Conservation (phyloP, 1,284 basidiomycete genomes). For the Ustilago hordei region DNA sequence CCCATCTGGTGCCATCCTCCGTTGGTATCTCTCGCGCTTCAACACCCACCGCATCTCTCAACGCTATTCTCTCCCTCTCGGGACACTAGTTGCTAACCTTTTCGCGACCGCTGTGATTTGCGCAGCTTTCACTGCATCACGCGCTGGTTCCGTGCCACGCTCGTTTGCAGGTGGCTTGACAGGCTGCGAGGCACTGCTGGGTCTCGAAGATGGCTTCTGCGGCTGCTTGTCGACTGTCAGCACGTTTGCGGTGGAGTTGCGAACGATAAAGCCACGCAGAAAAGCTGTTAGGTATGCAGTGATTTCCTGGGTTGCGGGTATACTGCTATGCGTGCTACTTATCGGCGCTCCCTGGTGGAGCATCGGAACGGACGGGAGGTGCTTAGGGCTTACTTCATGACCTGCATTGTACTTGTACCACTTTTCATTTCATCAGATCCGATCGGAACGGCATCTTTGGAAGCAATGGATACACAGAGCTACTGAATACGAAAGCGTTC, state of each 20-base stretch:
- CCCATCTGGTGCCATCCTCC: constrained; percentile 86
- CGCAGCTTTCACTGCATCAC: constrained; percentile 50
- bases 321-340: constrained; percentile 59
- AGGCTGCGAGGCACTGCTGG: constrained; percentile 59
- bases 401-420: background rate
- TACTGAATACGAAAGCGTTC: background rate
- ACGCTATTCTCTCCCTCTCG: constrained; percentile 74
- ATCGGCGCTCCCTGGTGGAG: constrained; percentile 65
- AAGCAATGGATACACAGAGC: background rate
- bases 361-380: constrained; percentile 57
- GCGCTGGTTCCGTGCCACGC: constrained; percentile 21
- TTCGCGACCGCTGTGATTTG: constrained; percentile 72
- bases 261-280: constrained; percentile 72
- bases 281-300: constrained; percentile 58
- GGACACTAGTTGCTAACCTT: constrained; percentile 89
- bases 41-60: constrained; percentile 79
- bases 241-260: constrained; percentile 88
- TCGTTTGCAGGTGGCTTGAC: constrained; percentile 26
- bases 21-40: constrained; percentile 80
- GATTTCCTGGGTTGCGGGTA: constrained; percentile 50
- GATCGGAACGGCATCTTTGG: too few relatives aligned
- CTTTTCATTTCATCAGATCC: too few relatives aligned
- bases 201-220: constrained; percentile 88
- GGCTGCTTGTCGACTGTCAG: constrained; percentile 94
- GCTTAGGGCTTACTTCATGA: constrained; percentile 32